Conservation (phyloP, 2,329 filamentous ascomycete genomes). For the Fusarium sarcochroum region DNA sequence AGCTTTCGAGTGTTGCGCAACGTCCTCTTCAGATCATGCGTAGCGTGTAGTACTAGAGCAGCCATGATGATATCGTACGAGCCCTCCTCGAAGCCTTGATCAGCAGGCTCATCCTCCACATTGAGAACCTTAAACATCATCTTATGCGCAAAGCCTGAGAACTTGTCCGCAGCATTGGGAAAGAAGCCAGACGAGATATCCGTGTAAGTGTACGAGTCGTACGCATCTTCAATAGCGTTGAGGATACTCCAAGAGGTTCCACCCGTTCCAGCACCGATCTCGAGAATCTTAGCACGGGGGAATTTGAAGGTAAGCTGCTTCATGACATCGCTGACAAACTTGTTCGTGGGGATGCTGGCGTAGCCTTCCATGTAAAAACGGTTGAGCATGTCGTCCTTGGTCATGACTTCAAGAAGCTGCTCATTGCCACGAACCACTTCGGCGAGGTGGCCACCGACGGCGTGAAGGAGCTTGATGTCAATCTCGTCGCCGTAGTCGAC, state of each 20-base stretch:
- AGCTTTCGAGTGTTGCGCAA: conserved; percentile 18
- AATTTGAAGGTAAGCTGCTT: conserved; percentile 9
- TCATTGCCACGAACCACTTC: conserved; percentile 13
- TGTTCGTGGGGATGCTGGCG: background rate
- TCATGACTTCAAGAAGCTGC: conserved; percentile 7
- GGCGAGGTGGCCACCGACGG: background rate
- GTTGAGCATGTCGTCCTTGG: conserved; percentile 49
- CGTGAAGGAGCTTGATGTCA: conserved; percentile 14
- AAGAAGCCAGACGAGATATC: conserved; percentile 23
- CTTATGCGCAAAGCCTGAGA: conserved; percentile 1
- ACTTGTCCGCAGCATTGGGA: conserved; percentile 11
- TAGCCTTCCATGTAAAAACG: conserved; percentile 49
- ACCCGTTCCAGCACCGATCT: too few relatives aligned
- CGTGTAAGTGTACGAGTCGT: conserved; percentile 13
- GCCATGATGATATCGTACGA: conserved; percentile 29
- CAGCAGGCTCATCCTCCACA: conserved; percentile 10
- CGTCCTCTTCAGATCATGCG: conserved; percentile 14
- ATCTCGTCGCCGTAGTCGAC: conserved; percentile 11
- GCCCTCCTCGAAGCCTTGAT: conserved; percentile 18
- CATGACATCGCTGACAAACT: background rate
- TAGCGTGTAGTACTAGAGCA: conserved; percentile 22
- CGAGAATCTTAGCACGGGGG: conserved; percentile 7
- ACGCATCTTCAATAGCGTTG: conserved; percentile 9
- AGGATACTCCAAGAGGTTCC: conserved; percentile 9
- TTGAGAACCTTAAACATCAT: conserved; percentile 22